Evolutionary conservation across 1,284 basidiomycete species (phyloP).

Genomic region (Malassezia globosa): DNA sequence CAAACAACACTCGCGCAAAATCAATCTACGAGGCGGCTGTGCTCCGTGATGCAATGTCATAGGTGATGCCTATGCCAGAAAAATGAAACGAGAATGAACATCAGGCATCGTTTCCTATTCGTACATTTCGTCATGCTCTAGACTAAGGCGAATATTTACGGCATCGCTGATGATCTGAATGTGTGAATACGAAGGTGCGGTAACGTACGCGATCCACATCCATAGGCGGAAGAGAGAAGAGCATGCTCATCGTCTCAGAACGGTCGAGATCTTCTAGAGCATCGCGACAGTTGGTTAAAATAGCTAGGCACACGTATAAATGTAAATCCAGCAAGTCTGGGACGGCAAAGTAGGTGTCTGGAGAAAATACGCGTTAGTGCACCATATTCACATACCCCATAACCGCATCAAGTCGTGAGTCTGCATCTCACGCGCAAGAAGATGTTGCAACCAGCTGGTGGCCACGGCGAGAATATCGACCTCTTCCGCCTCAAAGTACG

Average conservation of each 20-base stretch:
- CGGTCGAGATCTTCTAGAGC: conserved; percentile 46
- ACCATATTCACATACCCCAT: conserved; percentile 26
- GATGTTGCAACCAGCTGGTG: conserved; percentile 42
- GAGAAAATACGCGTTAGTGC: neutral
- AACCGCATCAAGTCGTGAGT: conserved; percentile 43
- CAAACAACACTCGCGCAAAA: too few relatives aligned
- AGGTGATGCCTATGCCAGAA: too few relatives aligned
- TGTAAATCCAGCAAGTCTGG: conserved; percentile 44
- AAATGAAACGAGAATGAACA: too few relatives aligned
- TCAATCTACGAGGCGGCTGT: too few relatives aligned
- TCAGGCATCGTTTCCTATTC: too few relatives aligned
- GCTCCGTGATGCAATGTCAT: too few relatives aligned
- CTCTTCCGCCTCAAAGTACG: conserved; percentile 47
- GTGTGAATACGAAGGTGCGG: neutral
- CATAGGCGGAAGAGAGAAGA: conserved; percentile 40
- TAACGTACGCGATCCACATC: conserved; percentile 38
- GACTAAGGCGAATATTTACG: conserved; percentile 38
- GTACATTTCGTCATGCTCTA: conserved; percentile 23
- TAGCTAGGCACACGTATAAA: conserved; percentile 46
- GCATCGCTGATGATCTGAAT: conserved; percentile 46
- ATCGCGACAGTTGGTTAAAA: conserved; percentile 46
- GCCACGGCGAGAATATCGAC: conserved; percentile 43
- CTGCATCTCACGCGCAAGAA: conserved; percentile 42
- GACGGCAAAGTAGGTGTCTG: conserved; percentile 45
- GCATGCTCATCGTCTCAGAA: conserved; percentile 43